Evolutionary conservation across 805 yeast genomes (phyloP).

Genomic region (Candida railenensis): DNA sequence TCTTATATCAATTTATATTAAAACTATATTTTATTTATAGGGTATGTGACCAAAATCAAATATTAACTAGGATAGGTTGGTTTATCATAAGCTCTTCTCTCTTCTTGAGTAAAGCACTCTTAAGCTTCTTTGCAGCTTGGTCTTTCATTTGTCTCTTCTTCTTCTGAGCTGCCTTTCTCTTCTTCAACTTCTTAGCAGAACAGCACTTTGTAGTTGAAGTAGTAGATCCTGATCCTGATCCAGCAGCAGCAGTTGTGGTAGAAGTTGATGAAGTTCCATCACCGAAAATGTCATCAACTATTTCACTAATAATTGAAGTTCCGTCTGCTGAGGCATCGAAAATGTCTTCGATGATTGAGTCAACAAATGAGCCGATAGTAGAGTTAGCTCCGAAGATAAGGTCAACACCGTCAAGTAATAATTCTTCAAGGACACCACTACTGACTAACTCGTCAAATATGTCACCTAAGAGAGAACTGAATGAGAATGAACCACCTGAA

Average conservation of each 20-base stretch:
- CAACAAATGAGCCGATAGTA: slow-evolving; percentile 3
- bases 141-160: slow-evolving; percentile 24
- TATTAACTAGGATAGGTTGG: neutral
- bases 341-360: slow-evolving; percentile 7
- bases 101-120: slow-evolving; percentile 17
- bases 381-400: slow-evolving; percentile 14
- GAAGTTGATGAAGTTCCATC: slow-evolving; percentile 3
- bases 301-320: slow-evolving; percentile 12
- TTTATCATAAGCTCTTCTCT: slow-evolving; percentile 11
- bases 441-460: slow-evolving; percentile 12
- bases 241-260: slow-evolving; percentile 6
- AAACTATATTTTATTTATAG: neutral
- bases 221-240: slow-evolving; percentile 3
- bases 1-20: neutral
- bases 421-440: slow-evolving; percentile 9
- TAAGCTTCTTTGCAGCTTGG: slow-evolving; percentile 18
- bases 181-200: slow-evolving; percentile 19
- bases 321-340: slow-evolving; percentile 10
- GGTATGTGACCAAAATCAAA: neutral
- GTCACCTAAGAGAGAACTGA: slow-evolving; percentile 11
- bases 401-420: slow-evolving; percentile 13
- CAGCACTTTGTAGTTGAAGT: slow-evolving; percentile 20
- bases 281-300: slow-evolving; percentile 5
- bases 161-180: slow-evolving; percentile 10
- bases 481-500: slow-evolving; percentile 8